Conservation (phyloP, 768 basidiomycete genomes). For the Boletus rubescentipes region DNA sequence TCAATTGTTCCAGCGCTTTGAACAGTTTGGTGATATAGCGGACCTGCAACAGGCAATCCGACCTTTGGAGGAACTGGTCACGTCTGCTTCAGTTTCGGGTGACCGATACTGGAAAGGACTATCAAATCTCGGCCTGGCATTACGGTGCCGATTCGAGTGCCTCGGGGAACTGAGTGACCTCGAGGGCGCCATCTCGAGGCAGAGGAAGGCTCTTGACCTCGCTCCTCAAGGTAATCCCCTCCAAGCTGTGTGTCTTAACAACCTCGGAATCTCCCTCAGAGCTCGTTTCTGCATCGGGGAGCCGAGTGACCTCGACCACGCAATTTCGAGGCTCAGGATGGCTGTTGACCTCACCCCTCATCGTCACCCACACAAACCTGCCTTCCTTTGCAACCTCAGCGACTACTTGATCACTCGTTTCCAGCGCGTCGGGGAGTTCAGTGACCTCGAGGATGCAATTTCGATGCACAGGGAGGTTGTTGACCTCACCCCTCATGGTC, state of each 20-base stretch:
- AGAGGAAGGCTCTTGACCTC: background rate
- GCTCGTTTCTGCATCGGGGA: background rate
- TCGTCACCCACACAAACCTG: background rate
- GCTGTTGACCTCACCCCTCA: background rate
- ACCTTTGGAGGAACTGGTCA: background rate
- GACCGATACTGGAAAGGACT: background rate
- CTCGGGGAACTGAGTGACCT: background rate
- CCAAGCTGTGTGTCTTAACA: background rate
- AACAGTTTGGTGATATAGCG: background rate
- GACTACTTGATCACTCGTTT: background rate
- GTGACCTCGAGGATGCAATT: constrained; percentile 1
- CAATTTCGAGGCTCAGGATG: background rate
- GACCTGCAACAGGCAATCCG: background rate
- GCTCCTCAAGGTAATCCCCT: background rate
- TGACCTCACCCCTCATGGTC: background rate
- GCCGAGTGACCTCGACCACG: background rate
- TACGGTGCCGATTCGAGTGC: background rate
- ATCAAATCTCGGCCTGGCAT: background rate
- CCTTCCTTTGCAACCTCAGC: background rate
- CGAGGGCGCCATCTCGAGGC: background rate
- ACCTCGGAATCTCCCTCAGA: background rate
- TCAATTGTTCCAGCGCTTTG: background rate
- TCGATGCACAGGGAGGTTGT: background rate
- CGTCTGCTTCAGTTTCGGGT: background rate
- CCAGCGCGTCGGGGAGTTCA: background rate